Conservation (phyloP, 345 rosid species). For the Fremontodendron californicum region DNA sequence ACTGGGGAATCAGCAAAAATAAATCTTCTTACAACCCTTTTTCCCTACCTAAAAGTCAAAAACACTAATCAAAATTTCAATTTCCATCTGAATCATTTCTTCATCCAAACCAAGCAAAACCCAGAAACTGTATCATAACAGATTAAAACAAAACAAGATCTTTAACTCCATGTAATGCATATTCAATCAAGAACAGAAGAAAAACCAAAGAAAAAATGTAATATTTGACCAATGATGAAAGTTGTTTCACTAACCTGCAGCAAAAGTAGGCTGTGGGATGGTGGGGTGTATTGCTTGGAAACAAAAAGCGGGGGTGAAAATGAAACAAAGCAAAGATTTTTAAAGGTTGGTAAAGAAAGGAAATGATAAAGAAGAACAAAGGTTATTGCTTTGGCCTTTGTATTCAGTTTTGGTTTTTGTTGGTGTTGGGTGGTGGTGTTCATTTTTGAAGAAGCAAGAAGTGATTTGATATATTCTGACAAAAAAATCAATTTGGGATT, state of each 20-base stretch:
- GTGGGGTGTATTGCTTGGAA: neutral
- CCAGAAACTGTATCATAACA: neutral
- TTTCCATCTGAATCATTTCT: neutral
- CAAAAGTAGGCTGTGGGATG: too few relatives aligned
- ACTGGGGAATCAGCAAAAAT: neutral
- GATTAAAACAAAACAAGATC: constrained; percentile 9
- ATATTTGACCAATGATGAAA: neutral
- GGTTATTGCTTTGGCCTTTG: neutral
- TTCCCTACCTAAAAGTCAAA: neutral
- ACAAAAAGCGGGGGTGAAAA: too few relatives aligned
- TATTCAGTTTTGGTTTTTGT: too few relatives aligned
- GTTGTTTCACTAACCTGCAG: constrained; percentile 17
- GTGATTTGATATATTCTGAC: neutral
- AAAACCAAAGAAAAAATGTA: neutral
- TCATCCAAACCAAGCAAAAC: constrained; percentile 13
- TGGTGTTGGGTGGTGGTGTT: too few relatives aligned
- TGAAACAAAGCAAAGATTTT: neutral
- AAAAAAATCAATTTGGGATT: neutral
- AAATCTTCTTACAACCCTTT: neutral
- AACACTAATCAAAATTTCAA: neutral
- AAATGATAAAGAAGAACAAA: neutral
- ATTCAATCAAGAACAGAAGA: neutral
- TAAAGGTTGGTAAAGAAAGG: neutral
- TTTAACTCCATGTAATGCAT: neutral
- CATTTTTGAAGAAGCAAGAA: constrained; percentile 15